Conservation (phyloP, 2,329 filamentous ascomycete genomes). For the Colletotrichum sp. region DNA sequence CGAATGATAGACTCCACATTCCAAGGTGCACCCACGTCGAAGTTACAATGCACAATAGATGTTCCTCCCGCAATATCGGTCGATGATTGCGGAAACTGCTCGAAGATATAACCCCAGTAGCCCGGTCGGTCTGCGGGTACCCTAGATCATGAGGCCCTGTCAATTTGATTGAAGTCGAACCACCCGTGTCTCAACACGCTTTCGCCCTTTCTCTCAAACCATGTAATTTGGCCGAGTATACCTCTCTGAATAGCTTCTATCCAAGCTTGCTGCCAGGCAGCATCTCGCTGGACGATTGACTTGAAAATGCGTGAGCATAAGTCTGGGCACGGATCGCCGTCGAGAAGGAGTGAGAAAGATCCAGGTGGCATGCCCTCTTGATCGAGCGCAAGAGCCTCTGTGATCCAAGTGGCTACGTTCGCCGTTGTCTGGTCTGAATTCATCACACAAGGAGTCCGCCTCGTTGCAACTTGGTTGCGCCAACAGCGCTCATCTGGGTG, state of each 20-base stretch:
- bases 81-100: background rate
- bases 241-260: rapidly evolving
- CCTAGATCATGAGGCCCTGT: rapidly evolving
- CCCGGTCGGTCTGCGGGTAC: background rate
- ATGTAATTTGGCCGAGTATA: rapidly evolving
- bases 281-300: background rate
- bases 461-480: rapidly evolving
- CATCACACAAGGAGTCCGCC: background rate
- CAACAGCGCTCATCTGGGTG: background rate
- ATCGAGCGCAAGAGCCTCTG: background rate
- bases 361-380: background rate
- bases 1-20: background rate
- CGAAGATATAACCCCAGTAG: background rate
- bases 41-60: rapidly evolving
- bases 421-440: background rate
- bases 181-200: background rate
- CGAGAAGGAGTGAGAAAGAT: background rate
- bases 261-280: background rate
- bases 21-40: rapidly evolving
- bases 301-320: background rate
- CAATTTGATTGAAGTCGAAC: background rate
- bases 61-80: rapidly evolving
- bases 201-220: background rate
- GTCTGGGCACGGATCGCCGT: rapidly evolving
- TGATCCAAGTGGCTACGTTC: background rate